Conservation (phyloP, 352 stramenopile genomes). For the Albugo laibachii region DNA sequence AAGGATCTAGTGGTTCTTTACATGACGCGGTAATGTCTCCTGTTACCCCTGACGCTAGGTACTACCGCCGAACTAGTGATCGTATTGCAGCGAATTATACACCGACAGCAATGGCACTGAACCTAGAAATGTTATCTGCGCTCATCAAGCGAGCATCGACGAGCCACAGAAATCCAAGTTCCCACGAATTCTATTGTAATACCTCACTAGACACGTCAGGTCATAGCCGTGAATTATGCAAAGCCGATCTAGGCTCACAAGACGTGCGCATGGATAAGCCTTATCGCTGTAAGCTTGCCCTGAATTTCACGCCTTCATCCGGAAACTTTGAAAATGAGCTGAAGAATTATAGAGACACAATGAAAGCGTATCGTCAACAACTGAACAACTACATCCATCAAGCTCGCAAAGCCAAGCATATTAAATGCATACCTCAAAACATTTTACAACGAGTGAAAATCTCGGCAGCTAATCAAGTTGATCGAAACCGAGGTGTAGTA, state of each 20-base stretch:
- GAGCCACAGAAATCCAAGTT: neutral
- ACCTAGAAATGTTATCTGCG: conserved; percentile 44
- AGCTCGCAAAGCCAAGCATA: conserved; percentile 39
- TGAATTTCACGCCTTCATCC: conserved; percentile 15
- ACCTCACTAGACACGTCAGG: neutral
- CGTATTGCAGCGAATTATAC: conserved; percentile 63
- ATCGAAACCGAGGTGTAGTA: conserved; percentile 15
- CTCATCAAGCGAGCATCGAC: conserved; percentile 26
- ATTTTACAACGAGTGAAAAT: conserved; percentile 57
- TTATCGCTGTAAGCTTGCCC: conserved; percentile 2
- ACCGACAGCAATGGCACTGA: conserved; percentile 31
- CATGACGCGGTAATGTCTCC: neutral
- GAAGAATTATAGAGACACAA: conserved; percentile 46
- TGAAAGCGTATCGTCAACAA: conserved; percentile 67
- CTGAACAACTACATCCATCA: conserved; percentile 40
- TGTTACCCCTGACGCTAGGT: conserved; percentile 24
- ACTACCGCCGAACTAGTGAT: conserved; percentile 67
- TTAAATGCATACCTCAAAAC: conserved; percentile 25
- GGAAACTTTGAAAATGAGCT: conserved; percentile 66
- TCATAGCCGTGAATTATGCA: neutral
- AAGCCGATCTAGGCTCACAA: conserved; percentile 22
- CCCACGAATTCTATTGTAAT: neutral
- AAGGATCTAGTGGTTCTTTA: conserved; percentile 8
- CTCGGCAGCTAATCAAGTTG: conserved; percentile 22
- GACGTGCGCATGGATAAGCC: conserved; percentile 3